Conservation (phyloP, 345 rosid genomes). For the Dovyalis caffra region DNA sequence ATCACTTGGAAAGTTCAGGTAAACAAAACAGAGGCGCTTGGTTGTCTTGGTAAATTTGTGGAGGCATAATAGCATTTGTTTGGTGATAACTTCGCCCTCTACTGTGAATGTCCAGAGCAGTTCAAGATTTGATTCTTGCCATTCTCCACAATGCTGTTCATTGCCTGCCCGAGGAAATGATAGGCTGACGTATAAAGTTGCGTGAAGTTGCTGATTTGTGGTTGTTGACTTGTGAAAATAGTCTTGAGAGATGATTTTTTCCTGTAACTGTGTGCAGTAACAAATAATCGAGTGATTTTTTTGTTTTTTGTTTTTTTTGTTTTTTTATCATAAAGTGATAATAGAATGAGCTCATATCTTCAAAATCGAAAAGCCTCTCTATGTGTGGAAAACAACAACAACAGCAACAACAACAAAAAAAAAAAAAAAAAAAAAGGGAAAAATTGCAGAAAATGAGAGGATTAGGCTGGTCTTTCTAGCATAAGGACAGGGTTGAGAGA, state of each 20-base stretch:
- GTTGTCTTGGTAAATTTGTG: conserved; percentile 65
- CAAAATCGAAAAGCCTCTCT: conserved; percentile 20
- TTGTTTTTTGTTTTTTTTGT: conserved; percentile 11
- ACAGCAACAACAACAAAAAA: too few relatives aligned
- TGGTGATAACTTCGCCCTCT: conserved; percentile 24
- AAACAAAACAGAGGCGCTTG: conserved; percentile 44
- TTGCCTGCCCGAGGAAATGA: conserved; percentile 28
- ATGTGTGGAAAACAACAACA: background rate
- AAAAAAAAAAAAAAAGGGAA: background rate
- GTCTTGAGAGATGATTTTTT: conserved; percentile 40
- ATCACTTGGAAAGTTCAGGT: conserved; percentile 36
- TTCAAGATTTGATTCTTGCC: conserved; percentile 43
- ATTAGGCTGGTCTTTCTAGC: background rate
- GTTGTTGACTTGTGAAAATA: conserved; percentile 29
- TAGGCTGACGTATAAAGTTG: conserved; percentile 23
- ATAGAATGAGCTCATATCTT: conserved; percentile 33
- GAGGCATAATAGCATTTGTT: conserved; percentile 25
- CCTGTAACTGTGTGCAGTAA: conserved; percentile 75
- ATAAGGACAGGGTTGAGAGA: background rate
- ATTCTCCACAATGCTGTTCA: conserved; percentile 35
- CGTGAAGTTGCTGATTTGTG: conserved; percentile 22
- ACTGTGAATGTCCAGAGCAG: conserved; percentile 22
- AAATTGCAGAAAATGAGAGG: background rate
- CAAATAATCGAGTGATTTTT: conserved; percentile 57
- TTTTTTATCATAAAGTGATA: conserved; percentile 18